Evolutionary conservation across 2,329 filamentous ascomycete species (phyloP), one percentile per base, ranked within the genome.

Genomic region (Exophiala dermatitidis): DNA sequence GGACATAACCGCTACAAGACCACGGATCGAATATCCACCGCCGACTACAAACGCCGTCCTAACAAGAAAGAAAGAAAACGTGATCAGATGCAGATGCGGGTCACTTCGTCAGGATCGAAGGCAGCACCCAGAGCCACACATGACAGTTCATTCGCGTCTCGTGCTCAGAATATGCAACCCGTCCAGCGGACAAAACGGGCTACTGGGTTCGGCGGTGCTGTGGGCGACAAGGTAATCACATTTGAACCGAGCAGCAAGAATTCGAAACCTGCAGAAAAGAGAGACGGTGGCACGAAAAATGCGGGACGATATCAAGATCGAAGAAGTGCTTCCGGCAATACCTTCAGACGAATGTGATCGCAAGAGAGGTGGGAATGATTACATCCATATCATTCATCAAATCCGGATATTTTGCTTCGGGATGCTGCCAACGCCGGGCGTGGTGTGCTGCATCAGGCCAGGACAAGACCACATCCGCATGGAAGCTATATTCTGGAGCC

Each of bases 91-190:
- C 71, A 73, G 50, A 82, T 83, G 79, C 70, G 75, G 31, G 72
- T 83, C 1, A 79, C 79, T 0, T 79, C 77, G 3, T 81, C 78
- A 10, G 52, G 31, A 8, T 53, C 68, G 31, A 72, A 68, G 46
- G 29, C 41, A 4, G 33, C 33, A 2, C 46, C 62, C 66, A 44
- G 69, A 68, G 46, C 71, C 72, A 33, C 66, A 68, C 7, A 74
- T 19, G 78, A 82, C 55, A 73, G 73, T 40, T 78, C 79, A 0
- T 85, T 85, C 62, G 80, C 76, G 3, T 72, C 79, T 4, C 72
- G 79, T n/a, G 77, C 78, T 3, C 69, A 72, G 43, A 72, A 71
- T 45, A 68, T 72, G 64, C 67, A 67, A 38, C 65, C 66, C 3
- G 71, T 64, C 37, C 62, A 67, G 29, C 66, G 66, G 33, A 65